Percentiles rank a stretch among this genome's conserved stretches.
phyloP scores from a whole-genome alignment of 2,329 filamentous ascomycete species.

The Cladophialophora bantiana region DNA sequence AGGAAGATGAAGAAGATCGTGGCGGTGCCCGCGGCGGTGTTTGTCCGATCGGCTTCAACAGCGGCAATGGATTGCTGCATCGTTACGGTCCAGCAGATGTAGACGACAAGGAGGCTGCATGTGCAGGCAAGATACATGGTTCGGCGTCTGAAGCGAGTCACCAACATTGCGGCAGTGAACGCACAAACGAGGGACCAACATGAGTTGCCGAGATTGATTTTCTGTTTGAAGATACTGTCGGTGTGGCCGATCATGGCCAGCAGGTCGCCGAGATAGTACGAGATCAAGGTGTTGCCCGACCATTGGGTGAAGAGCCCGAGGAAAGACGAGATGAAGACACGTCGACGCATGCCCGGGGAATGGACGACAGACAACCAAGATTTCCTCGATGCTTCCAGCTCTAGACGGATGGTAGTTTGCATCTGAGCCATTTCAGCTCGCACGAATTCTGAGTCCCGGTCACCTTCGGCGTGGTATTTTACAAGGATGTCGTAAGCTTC shows the following conservation, averaged over 20 bases:
- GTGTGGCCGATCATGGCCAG: constrained; percentile 52
- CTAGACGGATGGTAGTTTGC: constrained; percentile 61
- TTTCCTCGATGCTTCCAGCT: constrained; percentile 58
- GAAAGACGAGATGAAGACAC: constrained; percentile 43
- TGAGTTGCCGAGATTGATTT: constrained; percentile 49
- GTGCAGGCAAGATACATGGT: constrained; percentile 59
- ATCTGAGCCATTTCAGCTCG: constrained; percentile 68
- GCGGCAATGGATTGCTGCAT: constrained; percentile 51
- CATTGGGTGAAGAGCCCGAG: constrained; percentile 50
- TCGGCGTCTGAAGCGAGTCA: constrained; percentile 52
- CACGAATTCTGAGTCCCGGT: constrained; percentile 60
- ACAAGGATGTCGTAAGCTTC: constrained; percentile 44
- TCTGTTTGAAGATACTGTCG: constrained; percentile 46
- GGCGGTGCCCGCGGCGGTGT: constrained; percentile 49
- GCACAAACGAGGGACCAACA: constrained; percentile 54
- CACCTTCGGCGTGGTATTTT: constrained; percentile 61
- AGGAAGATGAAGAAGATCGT: constrained; percentile 66
- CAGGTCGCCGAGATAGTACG: constrained; percentile 43
- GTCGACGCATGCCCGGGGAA: constrained; percentile 45
- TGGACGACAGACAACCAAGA: constrained; percentile 44
- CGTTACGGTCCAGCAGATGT: constrained; percentile 63
- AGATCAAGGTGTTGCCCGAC: constrained; percentile 50
- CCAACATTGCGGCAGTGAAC: constrained; percentile 49
- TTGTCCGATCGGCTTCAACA: constrained; percentile 44
- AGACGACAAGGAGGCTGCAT: constrained; percentile 58